phyloP scores from a whole-genome alignment of 306 rosid species.

The Dryas alaskensis region DNA sequence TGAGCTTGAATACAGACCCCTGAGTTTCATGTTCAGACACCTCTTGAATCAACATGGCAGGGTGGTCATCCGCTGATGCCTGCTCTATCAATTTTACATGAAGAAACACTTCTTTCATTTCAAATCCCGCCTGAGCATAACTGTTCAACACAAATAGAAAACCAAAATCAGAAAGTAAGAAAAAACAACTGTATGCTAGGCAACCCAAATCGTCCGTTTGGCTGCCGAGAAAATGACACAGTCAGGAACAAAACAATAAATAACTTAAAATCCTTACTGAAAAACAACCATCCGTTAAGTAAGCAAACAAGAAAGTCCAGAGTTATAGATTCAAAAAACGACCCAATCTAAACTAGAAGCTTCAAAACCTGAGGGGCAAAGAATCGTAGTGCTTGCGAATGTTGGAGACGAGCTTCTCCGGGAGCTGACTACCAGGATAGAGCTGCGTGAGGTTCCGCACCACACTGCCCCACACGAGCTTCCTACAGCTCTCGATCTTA shows the following conservation, averaged over 20 bases:
- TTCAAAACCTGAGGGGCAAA: conserved; percentile 72
- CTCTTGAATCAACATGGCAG: conserved; percentile 78
- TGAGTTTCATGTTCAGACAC: conserved; percentile 50
- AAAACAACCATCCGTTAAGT: not conserved
- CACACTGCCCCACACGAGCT: conserved; percentile 74
- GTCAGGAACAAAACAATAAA: not conserved
- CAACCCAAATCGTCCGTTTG: conserved; percentile 3
- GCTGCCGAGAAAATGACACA: conserved; percentile 5
- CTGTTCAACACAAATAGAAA: conserved; percentile 39
- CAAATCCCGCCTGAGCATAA: conserved; percentile 85
- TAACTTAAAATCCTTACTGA: not conserved
- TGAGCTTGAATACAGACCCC: conserved; percentile 64
- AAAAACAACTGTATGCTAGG: not conserved
- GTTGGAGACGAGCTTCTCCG: conserved; percentile 82
- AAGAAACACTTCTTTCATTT: conserved; percentile 86
- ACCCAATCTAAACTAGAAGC: conserved; percentile 8
- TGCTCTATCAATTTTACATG: conserved; percentile 85
- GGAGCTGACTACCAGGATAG: conserved; percentile 86
- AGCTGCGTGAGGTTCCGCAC: conserved; percentile 76
- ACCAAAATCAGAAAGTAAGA: not conserved
- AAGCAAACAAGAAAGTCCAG: conserved; percentile 12
- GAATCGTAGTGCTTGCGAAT: conserved; percentile 88
- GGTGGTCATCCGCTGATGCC: conserved; percentile 60
- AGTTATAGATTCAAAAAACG: conserved; percentile 2
- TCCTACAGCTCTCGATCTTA: conserved; percentile 48